Evolutionary conservation across 345 rosid genomes (phyloP).

Genomic region (Hypericum androsaemum): DNA sequence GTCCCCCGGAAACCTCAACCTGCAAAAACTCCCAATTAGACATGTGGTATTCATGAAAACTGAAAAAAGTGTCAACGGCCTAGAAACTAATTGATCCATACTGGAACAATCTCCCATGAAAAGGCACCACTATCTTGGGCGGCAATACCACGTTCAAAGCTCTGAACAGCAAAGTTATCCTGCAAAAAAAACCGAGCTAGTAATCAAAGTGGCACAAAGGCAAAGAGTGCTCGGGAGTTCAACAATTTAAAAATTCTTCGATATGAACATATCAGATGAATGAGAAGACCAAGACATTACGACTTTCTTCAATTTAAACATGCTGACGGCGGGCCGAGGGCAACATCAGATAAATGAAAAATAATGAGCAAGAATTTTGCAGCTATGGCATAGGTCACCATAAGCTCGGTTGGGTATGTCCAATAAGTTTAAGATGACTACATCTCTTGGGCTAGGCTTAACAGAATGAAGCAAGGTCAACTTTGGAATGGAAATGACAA

Average conservation of each 20-base stretch:
- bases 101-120: conserved; percentile 90
- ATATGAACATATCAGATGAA: no score
- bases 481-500: no score
- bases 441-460: no score
- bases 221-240: background rate
- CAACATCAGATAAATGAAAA: no score
- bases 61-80: background rate
- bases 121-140: conserved; percentile 80
- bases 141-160: conserved; percentile 97
- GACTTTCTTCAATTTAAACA: no score
- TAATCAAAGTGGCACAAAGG: background rate
- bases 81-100: conserved; percentile 24
- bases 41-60: conserved; percentile 8
- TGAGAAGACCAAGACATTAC: no score
- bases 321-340: no score
- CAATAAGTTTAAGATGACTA: no score
- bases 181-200: conserved; percentile 24
- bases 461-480: no score
- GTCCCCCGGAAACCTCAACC: conserved; percentile 95
- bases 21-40: conserved; percentile 21
- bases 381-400: no score
- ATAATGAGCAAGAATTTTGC: no score
- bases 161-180: conserved; percentile 82
- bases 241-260: background rate
- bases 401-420: no score